Conservation (phyloP, 192 early-diverging fungal genomes). For the Podila minutissima region DNA sequence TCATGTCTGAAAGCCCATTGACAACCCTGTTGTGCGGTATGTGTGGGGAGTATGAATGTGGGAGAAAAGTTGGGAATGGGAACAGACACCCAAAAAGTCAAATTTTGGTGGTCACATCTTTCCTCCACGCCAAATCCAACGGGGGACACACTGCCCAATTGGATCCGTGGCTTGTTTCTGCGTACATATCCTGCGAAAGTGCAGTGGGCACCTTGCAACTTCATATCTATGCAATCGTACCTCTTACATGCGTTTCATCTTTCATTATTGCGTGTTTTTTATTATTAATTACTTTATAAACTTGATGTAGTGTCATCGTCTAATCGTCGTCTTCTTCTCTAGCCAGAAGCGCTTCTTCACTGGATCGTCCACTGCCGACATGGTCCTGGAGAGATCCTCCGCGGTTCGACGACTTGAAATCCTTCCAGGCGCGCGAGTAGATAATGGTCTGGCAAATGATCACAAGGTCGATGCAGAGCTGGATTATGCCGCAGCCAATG, state of each 20-base stretch:
- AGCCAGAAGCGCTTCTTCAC: background rate
- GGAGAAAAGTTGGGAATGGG: background rate
- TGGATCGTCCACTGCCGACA: background rate
- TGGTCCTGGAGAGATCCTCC: background rate
- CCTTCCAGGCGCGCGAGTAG: slow-evolving; percentile 51
- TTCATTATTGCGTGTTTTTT: too few species aligned
- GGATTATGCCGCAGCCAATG: slow-evolving; percentile 62
- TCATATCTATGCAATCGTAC: too few species aligned
- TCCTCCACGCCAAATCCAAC: too few species aligned
- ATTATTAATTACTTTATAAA: too few species aligned
- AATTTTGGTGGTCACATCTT: too few species aligned
- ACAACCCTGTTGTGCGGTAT: background rate
- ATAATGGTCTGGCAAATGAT: slow-evolving; percentile 62
- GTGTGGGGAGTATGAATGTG: background rate
- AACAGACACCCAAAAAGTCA: background rate
- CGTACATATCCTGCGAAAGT: too few species aligned
- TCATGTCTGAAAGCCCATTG: slow-evolving; percentile 35
- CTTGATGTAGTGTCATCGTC: background rate
- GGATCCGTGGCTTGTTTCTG: too few species aligned
- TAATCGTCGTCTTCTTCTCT: background rate
- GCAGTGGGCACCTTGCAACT: too few species aligned
- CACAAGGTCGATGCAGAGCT: slow-evolving; percentile 60
- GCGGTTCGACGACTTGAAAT: background rate
- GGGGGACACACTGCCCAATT: too few species aligned
- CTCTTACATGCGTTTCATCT: too few species aligned